These are phyloP conservation scores for Keithomyces neogunnii DNA, from an alignment of 2,329 filamentous ascomycete genomes.

Conservation along the genomic window DNA sequence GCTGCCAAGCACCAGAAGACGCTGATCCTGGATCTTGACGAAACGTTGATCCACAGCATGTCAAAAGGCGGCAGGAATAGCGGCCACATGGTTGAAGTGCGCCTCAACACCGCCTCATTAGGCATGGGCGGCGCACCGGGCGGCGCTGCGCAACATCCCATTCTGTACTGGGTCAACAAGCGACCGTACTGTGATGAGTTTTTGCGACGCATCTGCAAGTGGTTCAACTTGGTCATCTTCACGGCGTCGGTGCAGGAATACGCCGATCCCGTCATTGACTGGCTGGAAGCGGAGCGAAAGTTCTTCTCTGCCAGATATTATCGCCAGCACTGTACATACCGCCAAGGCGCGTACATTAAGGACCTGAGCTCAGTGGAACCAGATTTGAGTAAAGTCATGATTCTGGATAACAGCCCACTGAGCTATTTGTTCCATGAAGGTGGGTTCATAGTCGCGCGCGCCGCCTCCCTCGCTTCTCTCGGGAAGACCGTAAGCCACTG, in stretches of 20 bases:
- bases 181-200: slow-evolving; percentile 96
- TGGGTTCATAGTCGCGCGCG: slow-evolving; percentile 30
- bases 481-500: not conserved
- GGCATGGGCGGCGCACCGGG: slow-evolving; percentile 58
- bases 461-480: not conserved
- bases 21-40: slow-evolving; percentile 88
- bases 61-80: slow-evolving; percentile 89
- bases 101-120: slow-evolving; percentile 65
- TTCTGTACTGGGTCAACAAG: slow-evolving; percentile 98
- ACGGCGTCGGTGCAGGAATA: slow-evolving; percentile 98
- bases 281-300: slow-evolving; percentile 93
- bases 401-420: slow-evolving; percentile 94
- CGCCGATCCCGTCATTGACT: slow-evolving; percentile 96
- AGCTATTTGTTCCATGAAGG: slow-evolving; percentile 99
- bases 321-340: slow-evolving; percentile 90
- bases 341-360: slow-evolving; percentile 96
- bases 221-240: slow-evolving; percentile 96
- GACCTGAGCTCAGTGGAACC: slow-evolving; percentile 94
- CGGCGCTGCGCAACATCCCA: slow-evolving; percentile 72
- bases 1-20: slow-evolving; percentile 70
- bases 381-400: slow-evolving; percentile 96
- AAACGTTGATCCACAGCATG: slow-evolving; percentile 96
- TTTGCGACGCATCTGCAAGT: slow-evolving; percentile 82
- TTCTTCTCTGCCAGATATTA: slow-evolving; percentile 94
- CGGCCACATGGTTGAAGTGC: slow-evolving; percentile 98